Evolutionary conservation across 495 filamentous ascomycete species (phyloP).

Genomic region (Saxophila tyrrhenica): DNA sequence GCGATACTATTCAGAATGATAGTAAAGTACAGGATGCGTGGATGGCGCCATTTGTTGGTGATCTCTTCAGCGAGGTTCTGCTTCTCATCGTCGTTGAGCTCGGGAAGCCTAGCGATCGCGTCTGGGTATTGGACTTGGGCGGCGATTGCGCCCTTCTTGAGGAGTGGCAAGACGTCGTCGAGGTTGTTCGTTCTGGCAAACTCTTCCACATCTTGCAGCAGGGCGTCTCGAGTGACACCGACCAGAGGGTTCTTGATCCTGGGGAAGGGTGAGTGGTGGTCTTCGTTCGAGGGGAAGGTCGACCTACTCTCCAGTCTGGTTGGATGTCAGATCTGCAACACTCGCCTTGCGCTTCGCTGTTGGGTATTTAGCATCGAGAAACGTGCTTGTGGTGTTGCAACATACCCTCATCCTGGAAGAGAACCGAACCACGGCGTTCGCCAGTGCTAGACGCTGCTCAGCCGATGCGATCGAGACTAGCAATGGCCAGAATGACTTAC

Average conservation of each 20-base stretch:
- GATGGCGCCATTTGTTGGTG: conserved; percentile 47
- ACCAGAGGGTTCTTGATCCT: conserved; percentile 38
- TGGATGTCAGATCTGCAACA: not conserved
- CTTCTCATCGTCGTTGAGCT: conserved; percentile 38
- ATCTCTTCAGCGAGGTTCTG: conserved; percentile 36
- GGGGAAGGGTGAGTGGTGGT: not conserved
- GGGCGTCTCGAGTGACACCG: conserved; percentile 36
- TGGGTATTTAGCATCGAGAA: not conserved
- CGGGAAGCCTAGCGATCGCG: conserved; percentile 30
- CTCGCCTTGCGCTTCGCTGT: not conserved
- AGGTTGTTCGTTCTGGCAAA: conserved; percentile 39
- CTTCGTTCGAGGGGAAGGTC: not conserved
- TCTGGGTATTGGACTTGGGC: conserved; percentile 36
- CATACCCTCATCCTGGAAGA: not conserved
- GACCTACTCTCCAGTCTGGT: not conserved
- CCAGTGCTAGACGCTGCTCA: not conserved
- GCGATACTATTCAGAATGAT: conserved; percentile 35
- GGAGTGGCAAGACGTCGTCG: conserved; percentile 32
- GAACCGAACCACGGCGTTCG: not conserved
- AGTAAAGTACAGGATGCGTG: conserved; percentile 36
- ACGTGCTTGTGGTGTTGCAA: not conserved
- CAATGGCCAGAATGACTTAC: no score
- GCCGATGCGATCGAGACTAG: not conserved
- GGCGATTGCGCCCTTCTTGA: conserved; percentile 44
- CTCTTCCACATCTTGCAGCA: conserved; percentile 38